Conservation (phyloP, 768 basidiomycete genomes). For the Mycena alexandri region DNA sequence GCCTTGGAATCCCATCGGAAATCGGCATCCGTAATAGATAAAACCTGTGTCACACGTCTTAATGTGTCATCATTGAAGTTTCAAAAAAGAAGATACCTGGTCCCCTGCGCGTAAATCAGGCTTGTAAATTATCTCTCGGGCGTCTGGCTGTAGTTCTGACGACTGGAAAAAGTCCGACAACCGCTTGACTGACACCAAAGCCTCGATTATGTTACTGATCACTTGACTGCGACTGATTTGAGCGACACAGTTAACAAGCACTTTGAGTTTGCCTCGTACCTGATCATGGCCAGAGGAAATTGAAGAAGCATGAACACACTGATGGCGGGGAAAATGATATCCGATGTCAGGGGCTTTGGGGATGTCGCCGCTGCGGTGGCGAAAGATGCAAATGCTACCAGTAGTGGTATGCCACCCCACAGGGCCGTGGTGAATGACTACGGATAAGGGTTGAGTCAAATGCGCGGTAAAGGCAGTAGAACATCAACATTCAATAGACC, state of each 20-base stretch:
- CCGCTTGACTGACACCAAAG: conserved; percentile 85
- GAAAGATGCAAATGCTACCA: conserved; percentile 89
- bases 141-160: conserved; percentile 85
- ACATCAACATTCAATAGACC: conserved; percentile 75
- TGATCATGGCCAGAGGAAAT: conserved; percentile 87
- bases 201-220: conserved; percentile 87
- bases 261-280: no score
- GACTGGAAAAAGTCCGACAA: conserved; percentile 81
- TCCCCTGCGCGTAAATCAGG: conserved; percentile 66
- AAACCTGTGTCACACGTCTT: conserved; percentile 53
- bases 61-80: neutral
- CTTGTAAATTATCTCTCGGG: conserved; percentile 66
- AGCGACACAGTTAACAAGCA: no score
- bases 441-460: neutral
- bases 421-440: conserved; percentile 72
- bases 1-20: conserved; percentile 82
- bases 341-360: conserved; percentile 81
- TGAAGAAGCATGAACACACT: conserved; percentile 89
- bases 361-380: conserved; percentile 76
- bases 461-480: neutral
- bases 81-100: conserved; percentile 54
- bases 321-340: conserved; percentile 96
- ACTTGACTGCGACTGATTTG: conserved; percentile 58
- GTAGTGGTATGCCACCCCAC: conserved; percentile 78
- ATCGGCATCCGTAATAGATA: conserved; percentile 80